A percentile compares a stretch with the other conserved stretches of the same genome.
Conservation (phyloP, 257 asterid genomes). For the Solanum pennellii region DNA sequence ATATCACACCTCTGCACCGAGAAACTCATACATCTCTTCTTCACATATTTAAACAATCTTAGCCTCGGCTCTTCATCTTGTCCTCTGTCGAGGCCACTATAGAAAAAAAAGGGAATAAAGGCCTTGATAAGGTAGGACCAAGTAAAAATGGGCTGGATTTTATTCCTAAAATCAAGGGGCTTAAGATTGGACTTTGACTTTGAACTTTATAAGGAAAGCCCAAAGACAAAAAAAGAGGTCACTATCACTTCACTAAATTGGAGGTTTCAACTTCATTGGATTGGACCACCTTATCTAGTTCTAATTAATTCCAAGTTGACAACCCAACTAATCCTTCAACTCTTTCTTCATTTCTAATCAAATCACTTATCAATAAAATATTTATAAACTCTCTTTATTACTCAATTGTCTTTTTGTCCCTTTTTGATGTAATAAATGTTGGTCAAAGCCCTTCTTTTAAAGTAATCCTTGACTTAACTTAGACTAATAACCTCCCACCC, state of each 20-base stretch:
- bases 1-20: background rate
- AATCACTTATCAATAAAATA: background rate
- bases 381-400: background rate
- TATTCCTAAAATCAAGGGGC: background rate
- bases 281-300: background rate
- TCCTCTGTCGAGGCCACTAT: background rate
- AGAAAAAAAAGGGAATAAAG: background rate
- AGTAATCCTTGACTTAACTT: conserved; percentile 6
- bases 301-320: background rate
- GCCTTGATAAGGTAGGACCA: background rate
- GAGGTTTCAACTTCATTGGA: background rate
- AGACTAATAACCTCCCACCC: background rate
- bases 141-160: background rate
- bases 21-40: background rate
- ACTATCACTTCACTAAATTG: background rate
- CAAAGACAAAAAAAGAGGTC: background rate
- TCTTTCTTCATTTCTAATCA: background rate
- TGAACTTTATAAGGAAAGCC: background rate
- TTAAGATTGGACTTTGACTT: background rate
- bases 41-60: background rate
- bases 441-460: conserved; percentile 22
- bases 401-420: conserved; percentile 6
- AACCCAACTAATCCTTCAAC: background rate
- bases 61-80: background rate
- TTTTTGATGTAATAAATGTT: background rate